Percentiles rank a stretch among this genome's conserved stretches.
Evolutionary conservation across 768 basidiomycete species (phyloP).

Genomic region (Russula lepida): DNA sequence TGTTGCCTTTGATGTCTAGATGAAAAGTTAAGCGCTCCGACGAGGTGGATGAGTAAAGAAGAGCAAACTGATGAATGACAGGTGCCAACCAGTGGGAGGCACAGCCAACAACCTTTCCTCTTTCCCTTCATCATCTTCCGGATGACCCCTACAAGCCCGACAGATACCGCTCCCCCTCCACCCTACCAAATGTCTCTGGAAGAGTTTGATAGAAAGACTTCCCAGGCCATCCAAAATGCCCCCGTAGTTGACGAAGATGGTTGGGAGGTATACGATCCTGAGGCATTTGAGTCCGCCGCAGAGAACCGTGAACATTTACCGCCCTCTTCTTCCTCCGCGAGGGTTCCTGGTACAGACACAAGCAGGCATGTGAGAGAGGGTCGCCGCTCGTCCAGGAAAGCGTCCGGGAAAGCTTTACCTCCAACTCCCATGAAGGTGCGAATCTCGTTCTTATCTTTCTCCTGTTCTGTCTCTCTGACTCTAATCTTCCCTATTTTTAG

Average conservation of each 20-base stretch:
- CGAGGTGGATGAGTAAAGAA: too few species aligned
- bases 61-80: too few species aligned
- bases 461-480: not conserved
- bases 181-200: constrained; percentile 16
- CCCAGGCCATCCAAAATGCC: constrained; percentile 1
- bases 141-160: not conserved
- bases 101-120: not conserved
- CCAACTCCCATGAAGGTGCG: constrained; percentile 6
- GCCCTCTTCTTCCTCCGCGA: constrained; percentile 9
- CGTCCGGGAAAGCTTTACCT: not conserved
- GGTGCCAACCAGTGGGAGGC: too few species aligned
- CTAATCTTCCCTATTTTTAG: not conserved
- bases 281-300: constrained; percentile 12
- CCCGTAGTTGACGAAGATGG: constrained; percentile 11
- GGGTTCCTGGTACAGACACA: not conserved
- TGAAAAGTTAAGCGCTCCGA: too few species aligned
- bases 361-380: not conserved
- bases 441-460: not conserved
- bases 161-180: constrained; percentile 7
- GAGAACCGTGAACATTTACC: not conserved
- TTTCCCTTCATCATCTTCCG: not conserved
- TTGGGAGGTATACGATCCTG: constrained; percentile 12
- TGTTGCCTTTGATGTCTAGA: too few species aligned
- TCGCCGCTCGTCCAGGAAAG: not conserved
- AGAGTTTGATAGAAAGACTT: constrained; percentile 15